Base-by-base conservation (phyloP, 192 early-diverging fungal species). In the Jimgerdemannia flammicorona region DNA sequence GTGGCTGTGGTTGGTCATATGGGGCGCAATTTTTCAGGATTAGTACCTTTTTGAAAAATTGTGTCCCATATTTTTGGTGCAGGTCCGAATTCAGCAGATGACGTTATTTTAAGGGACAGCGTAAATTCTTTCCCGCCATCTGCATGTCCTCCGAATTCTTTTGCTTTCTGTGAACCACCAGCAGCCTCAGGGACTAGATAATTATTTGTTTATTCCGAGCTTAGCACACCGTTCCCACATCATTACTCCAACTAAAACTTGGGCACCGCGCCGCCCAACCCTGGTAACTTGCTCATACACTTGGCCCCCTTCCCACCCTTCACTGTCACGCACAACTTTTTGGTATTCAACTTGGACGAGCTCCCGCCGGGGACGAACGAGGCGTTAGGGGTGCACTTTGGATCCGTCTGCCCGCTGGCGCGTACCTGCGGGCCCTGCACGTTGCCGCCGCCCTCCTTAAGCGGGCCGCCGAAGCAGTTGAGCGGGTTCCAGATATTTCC, bases 401-500 rank as follows among this genome's bases (percentile, higher is more conserved):
- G 8, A 68, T 68, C 67, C 9, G 67, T 41, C 40, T 68, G 67
- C 8, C 40, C 40, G 67, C 29, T 68, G 8, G 67, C 19, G 19
- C 67, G 67, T 20, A 68, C 40, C 67, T 68, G 6, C 19, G 67
- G 67, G 18, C 29, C 19, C 40, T 68, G 67, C 19, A 68, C 67
- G 40, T 68, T 41, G 18, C 19, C 6, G 67, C 67, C 67, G 19
- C 67, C 67, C 19, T 68, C 40, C 29, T 20, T 68, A 40, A 68
- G 40, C 29, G 29, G 29, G 40, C 29, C 40, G 18, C 29, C 40
- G 18, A 68, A 68, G 67, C 67, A 68, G 40, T 68, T 68, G 67
- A 68, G 67, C 9, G 67, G 67, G 40, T 68, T 68, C 67, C 67
- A 68, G 6, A 8, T 19, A 19, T 68, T 68, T 6, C 67, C 67